These are phyloP conservation scores for Russula emetica DNA, from an alignment of 768 basidiomycete species.

Conservation along the genomic window DNA sequence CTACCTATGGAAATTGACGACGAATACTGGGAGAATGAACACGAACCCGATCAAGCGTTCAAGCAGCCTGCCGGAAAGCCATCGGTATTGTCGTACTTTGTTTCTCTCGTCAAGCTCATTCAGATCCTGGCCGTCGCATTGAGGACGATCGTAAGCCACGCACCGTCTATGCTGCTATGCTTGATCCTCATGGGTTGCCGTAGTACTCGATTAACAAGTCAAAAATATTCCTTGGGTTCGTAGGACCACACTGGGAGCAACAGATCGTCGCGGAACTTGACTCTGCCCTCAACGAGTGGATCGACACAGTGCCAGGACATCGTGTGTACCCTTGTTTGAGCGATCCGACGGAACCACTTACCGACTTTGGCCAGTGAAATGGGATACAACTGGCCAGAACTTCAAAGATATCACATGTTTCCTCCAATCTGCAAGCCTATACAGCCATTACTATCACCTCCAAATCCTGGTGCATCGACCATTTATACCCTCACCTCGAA, in stretches of 20 bases:
- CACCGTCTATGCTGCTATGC: background rate
- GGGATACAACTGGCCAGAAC: constrained; percentile 28
- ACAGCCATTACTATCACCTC: constrained; percentile 41
- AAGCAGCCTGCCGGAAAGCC: constrained; percentile 62
- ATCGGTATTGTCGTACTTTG: constrained; percentile 50
- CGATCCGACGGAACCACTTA: background rate
- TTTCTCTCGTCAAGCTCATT: constrained; percentile 51
- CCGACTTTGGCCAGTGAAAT: constrained; percentile 22
- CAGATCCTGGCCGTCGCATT: constrained; percentile 61
- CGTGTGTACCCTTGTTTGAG: constrained; percentile 26
- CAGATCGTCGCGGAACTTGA: constrained; percentile 46
- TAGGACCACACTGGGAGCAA: constrained; percentile 48
- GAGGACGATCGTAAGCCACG: constrained; percentile 50
- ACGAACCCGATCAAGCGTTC: constrained; percentile 37
- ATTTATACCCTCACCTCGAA: constrained; percentile 41
- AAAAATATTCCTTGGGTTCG: constrained; percentile 50
- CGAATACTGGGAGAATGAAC: constrained; percentile 27
- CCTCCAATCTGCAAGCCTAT: constrained; percentile 39
- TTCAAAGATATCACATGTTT: constrained; percentile 29
- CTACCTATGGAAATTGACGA: constrained; percentile 27
- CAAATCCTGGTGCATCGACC: constrained; percentile 48
- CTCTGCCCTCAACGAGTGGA: constrained; percentile 45
- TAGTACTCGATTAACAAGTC: constrained; percentile 74
- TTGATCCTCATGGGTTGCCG: background rate
- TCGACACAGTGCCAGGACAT: constrained; percentile 41